These are phyloP conservation scores for Claviceps sorghi DNA, from an alignment of 2,329 filamentous ascomycete species.

Conservation along the genomic window DNA sequence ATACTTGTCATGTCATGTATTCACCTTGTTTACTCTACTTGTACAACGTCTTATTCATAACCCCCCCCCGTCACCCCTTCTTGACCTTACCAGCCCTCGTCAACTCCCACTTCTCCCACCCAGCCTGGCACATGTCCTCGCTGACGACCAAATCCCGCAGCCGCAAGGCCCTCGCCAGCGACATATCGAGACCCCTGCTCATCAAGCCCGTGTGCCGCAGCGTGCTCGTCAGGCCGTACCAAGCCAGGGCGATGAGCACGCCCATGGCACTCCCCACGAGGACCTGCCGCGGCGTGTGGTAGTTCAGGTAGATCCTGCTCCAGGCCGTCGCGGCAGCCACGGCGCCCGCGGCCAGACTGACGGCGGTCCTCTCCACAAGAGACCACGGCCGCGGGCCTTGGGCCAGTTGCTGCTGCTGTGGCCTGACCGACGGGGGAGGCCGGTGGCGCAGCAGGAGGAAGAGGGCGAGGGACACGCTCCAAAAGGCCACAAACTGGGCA, in stretches of 20 bases:
- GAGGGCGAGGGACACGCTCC: slow-evolving; percentile 67
- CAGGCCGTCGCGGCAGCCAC: slow-evolving; percentile 57
- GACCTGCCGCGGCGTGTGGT: slow-evolving; percentile 82
- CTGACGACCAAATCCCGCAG: slow-evolving; percentile 72
- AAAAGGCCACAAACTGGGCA: slow-evolving; percentile 88
- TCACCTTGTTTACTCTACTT: too few relatives aligned
- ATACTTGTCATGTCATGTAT: too few relatives aligned
- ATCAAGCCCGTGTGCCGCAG: slow-evolving; percentile 55
- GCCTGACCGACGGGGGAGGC: slow-evolving; percentile 24
- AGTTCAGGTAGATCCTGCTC: slow-evolving; percentile 80
- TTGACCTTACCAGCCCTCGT: slow-evolving; percentile 21
- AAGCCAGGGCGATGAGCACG: slow-evolving; percentile 52
- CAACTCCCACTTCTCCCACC: slow-evolving; percentile 83
- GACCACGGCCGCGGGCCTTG: slow-evolving; percentile 34
- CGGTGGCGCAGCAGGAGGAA: slow-evolving; percentile 74
- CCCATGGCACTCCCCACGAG: slow-evolving; percentile 65
- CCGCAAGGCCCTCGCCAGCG: slow-evolving; percentile 50
- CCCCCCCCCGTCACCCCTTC: slow-evolving; percentile 3
- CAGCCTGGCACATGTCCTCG: slow-evolving; percentile 80
- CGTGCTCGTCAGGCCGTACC: slow-evolving; percentile 62
- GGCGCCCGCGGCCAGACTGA: slow-evolving; percentile 39
- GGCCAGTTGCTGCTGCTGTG: background rate
- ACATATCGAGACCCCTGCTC: slow-evolving; percentile 54
- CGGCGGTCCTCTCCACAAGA: slow-evolving; percentile 41
- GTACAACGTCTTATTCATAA: too few relatives aligned